phyloP scores from a whole-genome alignment of 805 yeast species.

The Pichia insulana region DNA sequence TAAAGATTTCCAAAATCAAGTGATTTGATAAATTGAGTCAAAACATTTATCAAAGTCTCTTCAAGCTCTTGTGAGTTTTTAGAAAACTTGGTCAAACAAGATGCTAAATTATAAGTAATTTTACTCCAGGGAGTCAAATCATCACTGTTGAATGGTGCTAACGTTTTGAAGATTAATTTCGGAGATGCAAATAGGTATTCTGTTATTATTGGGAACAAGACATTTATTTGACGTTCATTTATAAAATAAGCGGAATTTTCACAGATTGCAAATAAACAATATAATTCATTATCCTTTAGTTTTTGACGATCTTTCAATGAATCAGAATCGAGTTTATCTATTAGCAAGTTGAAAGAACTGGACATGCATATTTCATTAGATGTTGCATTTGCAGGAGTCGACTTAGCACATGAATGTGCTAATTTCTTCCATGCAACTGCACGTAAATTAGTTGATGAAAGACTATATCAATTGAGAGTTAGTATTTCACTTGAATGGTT shows the following conservation, averaged over 20 bases:
- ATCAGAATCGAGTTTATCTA: conserved; percentile 1
- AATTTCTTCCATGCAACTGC: conserved; percentile 31
- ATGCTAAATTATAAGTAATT: conserved; percentile 29
- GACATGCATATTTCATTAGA: conserved; percentile 20
- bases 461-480: conserved; percentile 15
- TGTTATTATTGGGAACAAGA: conserved; percentile 37
- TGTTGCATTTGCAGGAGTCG: conserved; percentile 12
- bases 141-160: conserved; percentile 18
- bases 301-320: neutral
- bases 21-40: conserved; percentile 9
- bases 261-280: conserved; percentile 49
- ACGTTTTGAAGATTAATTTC: conserved; percentile 32
- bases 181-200: conserved; percentile 39
- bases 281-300: conserved; percentile 30
- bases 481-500: too few relatives aligned
- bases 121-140: conserved; percentile 35
- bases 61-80: conserved; percentile 13
- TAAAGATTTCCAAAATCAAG: conserved; percentile 3
- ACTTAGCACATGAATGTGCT: conserved; percentile 26
- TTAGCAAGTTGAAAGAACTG: conserved; percentile 10
- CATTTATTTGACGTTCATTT: conserved; percentile 32
- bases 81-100: conserved; percentile 26
- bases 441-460: conserved; percentile 30
- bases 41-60: conserved; percentile 5
- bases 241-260: conserved; percentile 31